Evolutionary conservation across 768 basidiomycete genomes (phyloP).

Genomic region (Lentinula sp.): DNA sequence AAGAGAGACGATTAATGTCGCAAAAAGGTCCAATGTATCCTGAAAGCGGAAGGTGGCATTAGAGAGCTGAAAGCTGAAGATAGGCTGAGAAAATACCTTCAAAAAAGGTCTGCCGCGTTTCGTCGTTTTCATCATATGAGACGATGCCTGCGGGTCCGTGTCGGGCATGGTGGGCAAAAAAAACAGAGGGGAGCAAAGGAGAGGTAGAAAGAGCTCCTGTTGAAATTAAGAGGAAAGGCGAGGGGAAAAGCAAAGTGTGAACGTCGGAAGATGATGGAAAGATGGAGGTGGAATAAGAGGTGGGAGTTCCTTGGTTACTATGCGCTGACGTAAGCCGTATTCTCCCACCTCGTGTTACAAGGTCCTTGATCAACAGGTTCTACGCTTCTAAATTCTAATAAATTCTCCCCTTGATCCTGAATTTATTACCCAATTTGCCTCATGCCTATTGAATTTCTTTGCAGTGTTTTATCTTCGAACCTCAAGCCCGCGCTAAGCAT

Average conservation of each 20-base stretch:
- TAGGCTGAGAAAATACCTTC: constrained; percentile 50
- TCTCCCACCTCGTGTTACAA: neutral
- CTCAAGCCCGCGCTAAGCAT: no score
- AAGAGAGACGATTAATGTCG: constrained; percentile 92
- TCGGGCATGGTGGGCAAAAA: constrained; percentile 31
- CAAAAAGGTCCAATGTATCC: constrained; percentile 98
- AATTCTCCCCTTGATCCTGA: constrained; percentile 1
- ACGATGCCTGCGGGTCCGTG: constrained; percentile 50
- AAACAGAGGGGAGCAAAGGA: constrained; percentile 11
- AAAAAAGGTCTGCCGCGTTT: constrained; percentile 91
- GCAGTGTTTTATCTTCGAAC: neutral
- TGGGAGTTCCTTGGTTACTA: neutral
- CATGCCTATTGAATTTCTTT: neutral
- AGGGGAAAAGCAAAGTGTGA: constrained; percentile 13
- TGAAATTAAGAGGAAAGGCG: constrained; percentile 14
- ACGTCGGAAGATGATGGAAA: constrained; percentile 28
- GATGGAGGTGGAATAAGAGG: constrained; percentile 22
- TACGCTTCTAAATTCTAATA: neutral
- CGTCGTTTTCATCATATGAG: constrained; percentile 99
- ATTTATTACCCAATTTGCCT: neutral
- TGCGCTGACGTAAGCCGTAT: neutral
- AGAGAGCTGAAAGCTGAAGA: constrained; percentile 7
- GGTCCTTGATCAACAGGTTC: neutral
- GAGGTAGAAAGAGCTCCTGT: constrained; percentile 13
- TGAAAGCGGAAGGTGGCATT: constrained; percentile 22